These are phyloP conservation scores for Aphanocladium album DNA, from an alignment of 2,329 filamentous ascomycete genomes.

Conservation along the genomic window DNA sequence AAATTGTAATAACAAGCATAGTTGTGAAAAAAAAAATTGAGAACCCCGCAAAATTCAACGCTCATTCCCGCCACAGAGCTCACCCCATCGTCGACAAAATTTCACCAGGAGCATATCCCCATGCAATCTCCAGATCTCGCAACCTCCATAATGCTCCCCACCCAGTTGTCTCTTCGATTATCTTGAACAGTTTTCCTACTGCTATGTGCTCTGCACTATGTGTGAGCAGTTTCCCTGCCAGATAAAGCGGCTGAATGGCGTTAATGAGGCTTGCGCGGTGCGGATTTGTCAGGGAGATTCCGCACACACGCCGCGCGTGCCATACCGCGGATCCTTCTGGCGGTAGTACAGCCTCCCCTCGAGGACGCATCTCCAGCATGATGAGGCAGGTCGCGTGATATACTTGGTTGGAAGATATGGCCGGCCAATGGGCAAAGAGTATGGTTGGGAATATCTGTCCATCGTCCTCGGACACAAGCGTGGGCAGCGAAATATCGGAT, in stretches of 20 bases:
- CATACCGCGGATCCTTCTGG: constrained; percentile 31
- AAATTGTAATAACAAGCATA: too few species aligned
- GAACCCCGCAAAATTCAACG: too few species aligned
- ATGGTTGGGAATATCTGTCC: constrained; percentile 40
- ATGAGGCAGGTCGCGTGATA: constrained; percentile 48
- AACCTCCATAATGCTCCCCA: constrained; percentile 47
- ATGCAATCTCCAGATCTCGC: constrained; percentile 38
- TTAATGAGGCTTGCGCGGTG: constrained; percentile 48
- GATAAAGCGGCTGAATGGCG: constrained; percentile 47
- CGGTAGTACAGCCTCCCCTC: constrained; percentile 19
- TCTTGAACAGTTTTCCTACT: constrained; percentile 34
- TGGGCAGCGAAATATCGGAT: constrained; percentile 33
- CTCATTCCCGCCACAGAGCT: too few species aligned
- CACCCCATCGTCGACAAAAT: neutral
- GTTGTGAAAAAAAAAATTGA: too few species aligned
- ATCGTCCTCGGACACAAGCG: constrained; percentile 18
- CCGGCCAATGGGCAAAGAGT: constrained; percentile 43
- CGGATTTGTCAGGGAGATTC: constrained; percentile 46
- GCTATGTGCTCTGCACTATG: constrained; percentile 33
- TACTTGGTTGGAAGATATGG: constrained; percentile 48
- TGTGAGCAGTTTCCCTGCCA: constrained; percentile 44
- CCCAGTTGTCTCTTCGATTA: constrained; percentile 42
- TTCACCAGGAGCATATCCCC: constrained; percentile 22
- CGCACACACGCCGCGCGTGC: constrained; percentile 46
- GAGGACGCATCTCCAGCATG: constrained; percentile 38